Conservation (phyloP, 2,329 filamentous ascomycete genomes). For the Diaporthe sp. region DNA sequence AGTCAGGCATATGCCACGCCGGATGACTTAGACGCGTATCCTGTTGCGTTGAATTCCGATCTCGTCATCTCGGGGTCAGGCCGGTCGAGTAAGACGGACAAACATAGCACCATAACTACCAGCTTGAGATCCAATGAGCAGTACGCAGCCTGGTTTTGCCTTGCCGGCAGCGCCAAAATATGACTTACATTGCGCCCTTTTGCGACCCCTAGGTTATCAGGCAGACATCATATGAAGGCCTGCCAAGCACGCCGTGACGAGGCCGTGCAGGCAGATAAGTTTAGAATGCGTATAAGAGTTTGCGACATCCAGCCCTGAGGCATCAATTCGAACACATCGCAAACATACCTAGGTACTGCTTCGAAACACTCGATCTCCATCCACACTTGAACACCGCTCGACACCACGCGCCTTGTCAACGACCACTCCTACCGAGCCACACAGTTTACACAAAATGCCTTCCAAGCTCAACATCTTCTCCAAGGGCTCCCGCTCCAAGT, state of each 20-base stretch:
- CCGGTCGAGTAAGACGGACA: slow-evolving; percentile 29
- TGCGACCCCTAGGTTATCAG: not conserved
- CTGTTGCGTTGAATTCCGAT: slow-evolving; percentile 10
- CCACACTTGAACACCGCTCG: too few species aligned
- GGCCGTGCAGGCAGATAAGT: not conserved
- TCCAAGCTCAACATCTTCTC: slow-evolving; percentile 38
- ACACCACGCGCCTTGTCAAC: not conserved
- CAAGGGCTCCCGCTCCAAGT: slow-evolving; percentile 31
- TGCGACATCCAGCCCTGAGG: slow-evolving; percentile 4
- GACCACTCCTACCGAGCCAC: not conserved
- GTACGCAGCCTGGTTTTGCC: not conserved
- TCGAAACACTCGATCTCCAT: not conserved
- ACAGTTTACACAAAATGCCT: not conserved
- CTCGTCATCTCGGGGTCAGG: slow-evolving; percentile 14
- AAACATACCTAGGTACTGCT: not conserved
- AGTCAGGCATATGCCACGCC: not conserved
- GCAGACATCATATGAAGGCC: slow-evolving; percentile 6
- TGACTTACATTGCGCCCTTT: not conserved
- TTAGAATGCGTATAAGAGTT: slow-evolving; percentile 11
- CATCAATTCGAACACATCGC: not conserved
- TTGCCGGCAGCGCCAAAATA: not conserved
- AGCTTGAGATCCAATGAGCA: slow-evolving; percentile 6
- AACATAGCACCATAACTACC: slow-evolving; percentile 25
- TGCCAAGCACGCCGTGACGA: slow-evolving; percentile 21
- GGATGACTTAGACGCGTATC: slow-evolving; percentile 3